These are phyloP conservation scores for Tolypocladium inflatum DNA, from an alignment of 2,329 filamentous ascomycete species.

Conservation along the genomic window DNA sequence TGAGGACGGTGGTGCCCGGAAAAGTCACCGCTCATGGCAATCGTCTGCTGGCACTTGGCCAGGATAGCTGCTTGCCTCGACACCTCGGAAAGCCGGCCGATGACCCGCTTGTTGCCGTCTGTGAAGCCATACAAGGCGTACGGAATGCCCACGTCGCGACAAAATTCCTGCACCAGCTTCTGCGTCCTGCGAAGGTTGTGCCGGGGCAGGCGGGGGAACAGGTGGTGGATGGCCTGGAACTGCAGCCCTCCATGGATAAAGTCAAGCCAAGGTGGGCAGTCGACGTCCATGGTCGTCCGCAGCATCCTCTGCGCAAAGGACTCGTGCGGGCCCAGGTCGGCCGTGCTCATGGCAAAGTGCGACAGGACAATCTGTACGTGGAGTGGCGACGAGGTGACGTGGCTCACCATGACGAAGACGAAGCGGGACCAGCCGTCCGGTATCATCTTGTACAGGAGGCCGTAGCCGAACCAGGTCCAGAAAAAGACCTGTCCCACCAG, in stretches of 20 bases:
- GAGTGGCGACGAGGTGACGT: conserved; percentile 70
- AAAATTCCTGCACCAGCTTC: conserved; percentile 71
- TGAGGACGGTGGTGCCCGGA: neutral
- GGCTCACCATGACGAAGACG: conserved; percentile 68
- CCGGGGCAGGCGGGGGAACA: conserved; percentile 74
- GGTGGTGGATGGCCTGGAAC: conserved; percentile 81
- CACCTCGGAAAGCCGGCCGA: conserved; percentile 68
- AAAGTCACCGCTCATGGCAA: conserved; percentile 1
- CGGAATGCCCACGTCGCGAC: conserved; percentile 70
- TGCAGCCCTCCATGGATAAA: conserved; percentile 84
- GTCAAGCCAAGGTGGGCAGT: conserved; percentile 80
- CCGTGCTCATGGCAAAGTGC: conserved; percentile 89
- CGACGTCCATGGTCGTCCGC: conserved; percentile 87
- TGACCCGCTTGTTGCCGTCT: conserved; percentile 72
- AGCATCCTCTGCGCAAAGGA: conserved; percentile 88
- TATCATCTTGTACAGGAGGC: conserved; percentile 64
- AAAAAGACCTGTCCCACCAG: conserved; percentile 68
- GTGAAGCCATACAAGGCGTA: conserved; percentile 83
- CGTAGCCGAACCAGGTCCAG: conserved; percentile 81
- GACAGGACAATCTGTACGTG: conserved; percentile 88
- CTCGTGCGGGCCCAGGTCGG: conserved; percentile 73
- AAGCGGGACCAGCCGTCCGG: conserved; percentile 61
- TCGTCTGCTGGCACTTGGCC: conserved; percentile 53
- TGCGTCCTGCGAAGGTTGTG: conserved; percentile 74
- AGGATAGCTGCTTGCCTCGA: conserved; percentile 70